Base-by-base conservation (phyloP, 257 asterid genomes). In the Capsicum pubescens region DNA sequence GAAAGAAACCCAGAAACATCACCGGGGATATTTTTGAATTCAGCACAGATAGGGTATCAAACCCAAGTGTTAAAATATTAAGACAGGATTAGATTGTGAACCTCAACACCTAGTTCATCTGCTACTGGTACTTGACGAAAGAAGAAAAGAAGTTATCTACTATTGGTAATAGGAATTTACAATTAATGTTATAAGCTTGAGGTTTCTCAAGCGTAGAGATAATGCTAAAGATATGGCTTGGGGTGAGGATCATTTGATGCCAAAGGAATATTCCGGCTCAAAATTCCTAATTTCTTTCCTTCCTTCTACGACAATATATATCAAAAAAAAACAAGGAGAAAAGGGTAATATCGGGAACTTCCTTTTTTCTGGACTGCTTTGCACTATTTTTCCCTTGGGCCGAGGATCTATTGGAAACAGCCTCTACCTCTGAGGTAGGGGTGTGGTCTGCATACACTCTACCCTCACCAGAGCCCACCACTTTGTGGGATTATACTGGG, bases 41-140 rank as follows among this genome's bases (percentile, higher is more conserved):
- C 80, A 42, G 16, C 80, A 17, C 39, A 72, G 58, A 59, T 19
- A 71, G 9, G 79, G 36, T n/a, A 48, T 48, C 80, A 72, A 72
- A 46, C 59, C 59, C n/a, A 46, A 72, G 80, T 11, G 58, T 46
- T 72, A 72, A 44, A 72, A 11, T 6, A 21, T n/a, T 19, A 48
- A 64, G 80, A 46, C 42, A 72, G 36, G 52, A 72, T 19, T 39
- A 72, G 80, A 46, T 72, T 46, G 59, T 72, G 58, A 46, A 72
- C 80, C 35, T 46, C 39, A 48, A 46, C 3, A n/a, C 48, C 76
- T 68, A 72, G 80, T 72, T 72, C 4, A 21, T 72, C n/a, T 19
- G 8, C 59, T 72, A n/a, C 39, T 10, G 59, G 59, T 46, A 46
- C 56, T 46, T 19, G 39, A 46, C 11, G n/a, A 72, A n/a, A n/a